Evolutionary conservation across 1,284 basidiomycete species (phyloP).

Genomic region (Coniferiporia sulphurascens): DNA sequence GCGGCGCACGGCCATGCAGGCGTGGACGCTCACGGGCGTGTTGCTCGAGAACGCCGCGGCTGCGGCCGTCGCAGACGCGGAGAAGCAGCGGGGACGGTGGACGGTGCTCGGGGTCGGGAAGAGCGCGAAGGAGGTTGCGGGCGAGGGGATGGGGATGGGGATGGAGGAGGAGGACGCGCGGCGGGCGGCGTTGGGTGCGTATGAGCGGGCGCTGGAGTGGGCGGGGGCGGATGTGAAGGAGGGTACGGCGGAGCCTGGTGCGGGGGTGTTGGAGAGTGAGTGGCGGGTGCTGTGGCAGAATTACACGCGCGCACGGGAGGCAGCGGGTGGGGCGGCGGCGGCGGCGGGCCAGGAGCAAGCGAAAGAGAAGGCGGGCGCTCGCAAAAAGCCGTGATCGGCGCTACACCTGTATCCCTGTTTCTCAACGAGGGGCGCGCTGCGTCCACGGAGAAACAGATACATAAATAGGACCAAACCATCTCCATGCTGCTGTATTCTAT

Average conservation of each 20-base stretch:
- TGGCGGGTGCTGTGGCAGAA: constrained; percentile 13
- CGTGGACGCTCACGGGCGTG: constrained; percentile 57
- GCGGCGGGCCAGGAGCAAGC: neutral
- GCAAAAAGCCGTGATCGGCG: neutral
- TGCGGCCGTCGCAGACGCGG: constrained; percentile 5
- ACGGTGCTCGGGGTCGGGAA: neutral
- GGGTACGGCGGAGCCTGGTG: constrained; percentile 38
- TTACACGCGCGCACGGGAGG: constrained; percentile 10
- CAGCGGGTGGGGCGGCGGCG: constrained; percentile 3
- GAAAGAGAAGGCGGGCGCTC: neutral
- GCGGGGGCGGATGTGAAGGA: constrained; percentile 43
- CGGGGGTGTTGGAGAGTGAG: constrained; percentile 23
- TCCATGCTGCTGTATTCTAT: no score
- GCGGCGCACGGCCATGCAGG: constrained; percentile 61
- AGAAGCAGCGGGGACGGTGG: neutral
- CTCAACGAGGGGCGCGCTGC: no score
- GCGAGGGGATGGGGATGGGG: neutral
- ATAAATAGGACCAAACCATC: no score
- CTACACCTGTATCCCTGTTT: no score
- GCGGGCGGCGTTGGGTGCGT: constrained; percentile 43
- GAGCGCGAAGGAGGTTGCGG: no score
- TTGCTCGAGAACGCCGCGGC: constrained; percentile 35
- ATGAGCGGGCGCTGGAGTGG: constrained; percentile 60
- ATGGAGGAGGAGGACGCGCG: neutral
- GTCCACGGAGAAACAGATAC: no score